Evolutionary conservation across 129 eudicot genomes (phyloP).

Genomic region (Mikania micrantha): DNA sequence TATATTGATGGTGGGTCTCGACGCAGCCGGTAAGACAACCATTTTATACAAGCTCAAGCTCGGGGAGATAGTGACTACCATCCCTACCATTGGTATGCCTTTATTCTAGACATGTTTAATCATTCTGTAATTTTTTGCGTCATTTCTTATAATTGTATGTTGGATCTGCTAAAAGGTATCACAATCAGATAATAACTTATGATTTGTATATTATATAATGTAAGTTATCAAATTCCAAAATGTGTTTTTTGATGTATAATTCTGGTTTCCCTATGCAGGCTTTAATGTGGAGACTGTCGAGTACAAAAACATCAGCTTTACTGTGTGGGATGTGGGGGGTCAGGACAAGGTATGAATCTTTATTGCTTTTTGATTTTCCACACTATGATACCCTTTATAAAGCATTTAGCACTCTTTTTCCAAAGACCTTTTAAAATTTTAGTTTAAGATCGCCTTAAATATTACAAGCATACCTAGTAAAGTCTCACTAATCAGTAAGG

Average conservation of each 20-base stretch:
- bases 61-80: constrained; percentile 95
- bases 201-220: background rate
- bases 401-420: background rate
- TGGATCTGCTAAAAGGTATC: background rate
- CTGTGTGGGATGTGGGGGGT: constrained; percentile 99
- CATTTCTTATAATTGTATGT: background rate
- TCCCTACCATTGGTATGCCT: constrained; percentile 89
- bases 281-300: constrained; percentile 98
- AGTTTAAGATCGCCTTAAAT: too few species aligned
- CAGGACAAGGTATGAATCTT: constrained; percentile 80
- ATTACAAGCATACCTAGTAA: too few species aligned
- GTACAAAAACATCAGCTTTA: constrained; percentile 98
- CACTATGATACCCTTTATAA: background rate
- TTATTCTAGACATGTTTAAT: background rate
- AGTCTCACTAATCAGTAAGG: too few species aligned
- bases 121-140: too few species aligned
- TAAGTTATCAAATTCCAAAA: background rate
- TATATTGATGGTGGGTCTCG: constrained; percentile 97
- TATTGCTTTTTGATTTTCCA: background rate
- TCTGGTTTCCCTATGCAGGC: constrained; percentile 38
- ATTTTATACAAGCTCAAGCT: constrained; percentile 98
- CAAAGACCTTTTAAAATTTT: background rate
- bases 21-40: constrained; percentile 99
- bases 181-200: background rate
- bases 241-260: background rate